Evolutionary conservation across 805 yeast species (phyloP), one percentile per base, ranked within the genome.

Genomic region (Jamesozyma jinghongensis): DNA sequence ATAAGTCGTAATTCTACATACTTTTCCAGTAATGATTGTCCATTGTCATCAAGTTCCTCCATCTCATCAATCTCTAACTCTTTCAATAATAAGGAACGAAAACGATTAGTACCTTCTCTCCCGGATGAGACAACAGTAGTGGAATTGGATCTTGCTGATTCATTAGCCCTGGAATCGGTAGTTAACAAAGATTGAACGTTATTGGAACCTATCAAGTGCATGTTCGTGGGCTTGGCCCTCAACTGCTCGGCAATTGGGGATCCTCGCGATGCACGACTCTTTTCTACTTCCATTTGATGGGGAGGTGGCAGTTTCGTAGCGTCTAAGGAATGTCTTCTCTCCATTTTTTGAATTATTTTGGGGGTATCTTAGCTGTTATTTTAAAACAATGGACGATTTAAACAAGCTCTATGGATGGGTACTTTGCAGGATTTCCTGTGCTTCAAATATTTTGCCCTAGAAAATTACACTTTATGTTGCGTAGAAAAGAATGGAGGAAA

Each of bases 1-100:
- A 41, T 47, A 36, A 52, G 35, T 31, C 51, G 49, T 34, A 50
- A 38, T 13, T 42, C 43, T 13, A 55, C 30, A 33, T 47, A 48
- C 30, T 43, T 47, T 32, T 47, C 40, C 8, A 55, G 44, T 5
- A 38, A 6, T 1, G 42, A 40, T n/a, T 42, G 38, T 10, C 48
- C 48, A 2, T 37, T 25, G 14, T 19, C 14, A 14, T 41, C 46
- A 5, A 42, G 7, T 4, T 44, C 43, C 16, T 28, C 32, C 12
- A 38, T 11, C 6, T 43, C 43, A 10, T 36, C 30, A 14, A 50
- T 33, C 2, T 48, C 50, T 17, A 49, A 19, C 19, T 49, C 47
- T 30, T 45, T 39, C 32, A 50, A 17, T 13, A 37, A 26, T 4
- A 26, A 17, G 5, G 4, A 10, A 19, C 38, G 33, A 4, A 36